Conservation (phyloP, 306 rosid genomes). For the Cucumis hystrix region DNA sequence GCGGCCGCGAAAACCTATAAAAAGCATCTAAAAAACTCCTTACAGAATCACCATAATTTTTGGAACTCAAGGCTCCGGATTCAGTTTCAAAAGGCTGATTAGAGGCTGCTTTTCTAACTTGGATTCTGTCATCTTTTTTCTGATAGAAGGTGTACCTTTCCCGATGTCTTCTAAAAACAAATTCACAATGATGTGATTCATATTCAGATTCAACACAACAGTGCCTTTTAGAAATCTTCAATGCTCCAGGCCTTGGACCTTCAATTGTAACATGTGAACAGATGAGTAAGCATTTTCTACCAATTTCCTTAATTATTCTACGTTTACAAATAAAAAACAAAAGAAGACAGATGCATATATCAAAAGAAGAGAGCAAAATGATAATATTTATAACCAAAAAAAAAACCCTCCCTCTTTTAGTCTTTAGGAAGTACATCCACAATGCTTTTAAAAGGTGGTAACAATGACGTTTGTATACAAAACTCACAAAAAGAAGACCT, state of each 20-base stretch:
- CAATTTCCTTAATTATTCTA: background rate
- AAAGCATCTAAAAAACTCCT: conserved; percentile 50
- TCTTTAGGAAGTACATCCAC: background rate
- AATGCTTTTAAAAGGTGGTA: background rate
- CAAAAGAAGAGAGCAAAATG: background rate
- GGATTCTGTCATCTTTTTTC: conserved; percentile 13
- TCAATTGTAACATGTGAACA: conserved; percentile 25
- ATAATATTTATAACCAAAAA: background rate
- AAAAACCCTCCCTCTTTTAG: background rate
- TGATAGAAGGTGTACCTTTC: conserved; percentile 15
- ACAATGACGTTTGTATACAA: background rate
- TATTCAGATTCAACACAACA: conserved; percentile 20
- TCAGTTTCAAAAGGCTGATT: conserved; percentile 62
- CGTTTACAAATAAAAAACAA: background rate
- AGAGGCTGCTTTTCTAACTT: conserved; percentile 44
- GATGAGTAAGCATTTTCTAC: conserved; percentile 1
- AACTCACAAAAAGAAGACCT: background rate
- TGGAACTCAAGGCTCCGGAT: conserved; percentile 32
- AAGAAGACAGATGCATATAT: background rate
- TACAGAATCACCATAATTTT: conserved; percentile 23
- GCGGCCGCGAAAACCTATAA: conserved; percentile 93
- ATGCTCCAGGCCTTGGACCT: conserved; percentile 23
- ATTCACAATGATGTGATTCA: conserved; percentile 12
- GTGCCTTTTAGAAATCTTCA: conserved; percentile 24
- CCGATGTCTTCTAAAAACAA: conserved; percentile 11